Conservation (phyloP, 768 basidiomycete genomes). For the Suillus subluteus region DNA sequence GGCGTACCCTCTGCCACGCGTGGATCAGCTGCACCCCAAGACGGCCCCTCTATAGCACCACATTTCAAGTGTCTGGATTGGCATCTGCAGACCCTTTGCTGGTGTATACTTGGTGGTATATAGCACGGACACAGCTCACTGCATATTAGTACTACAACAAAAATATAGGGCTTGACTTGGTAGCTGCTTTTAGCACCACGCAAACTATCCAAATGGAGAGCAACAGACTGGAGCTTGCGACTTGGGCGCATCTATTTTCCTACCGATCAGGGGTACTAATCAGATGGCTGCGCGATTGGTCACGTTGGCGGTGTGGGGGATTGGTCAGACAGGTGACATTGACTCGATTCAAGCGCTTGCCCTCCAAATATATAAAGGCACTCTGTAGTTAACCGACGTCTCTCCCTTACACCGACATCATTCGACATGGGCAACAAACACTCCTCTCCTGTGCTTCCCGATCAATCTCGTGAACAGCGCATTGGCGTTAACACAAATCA, state of each 20-base stretch:
- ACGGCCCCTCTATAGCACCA: not conserved
- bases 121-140: not conserved
- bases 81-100: not conserved
- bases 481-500: slow-evolving; percentile 14
- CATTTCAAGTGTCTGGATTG: not conserved
- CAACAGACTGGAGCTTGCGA: not conserved
- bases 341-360: slow-evolving; percentile 4
- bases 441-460: slow-evolving; percentile 28
- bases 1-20: not conserved
- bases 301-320: not conserved
- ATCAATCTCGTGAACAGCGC: slow-evolving; percentile 19
- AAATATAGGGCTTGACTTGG: not conserved
- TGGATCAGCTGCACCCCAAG: not conserved
- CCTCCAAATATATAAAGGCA: slow-evolving; percentile 5
- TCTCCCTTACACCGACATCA: slow-evolving; percentile 2
- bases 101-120: not conserved
- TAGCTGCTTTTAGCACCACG: not conserved
- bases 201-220: not conserved
- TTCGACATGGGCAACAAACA: slow-evolving; percentile 35
- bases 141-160: slow-evolving; percentile 4
- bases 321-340: not conserved
- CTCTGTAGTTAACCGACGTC: not conserved
- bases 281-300: not conserved
- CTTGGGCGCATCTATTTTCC: not conserved
- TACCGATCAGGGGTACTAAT: not conserved